phyloP scores from a whole-genome alignment of 805 yeast genomes.

The Saccharomyces mikatae region DNA sequence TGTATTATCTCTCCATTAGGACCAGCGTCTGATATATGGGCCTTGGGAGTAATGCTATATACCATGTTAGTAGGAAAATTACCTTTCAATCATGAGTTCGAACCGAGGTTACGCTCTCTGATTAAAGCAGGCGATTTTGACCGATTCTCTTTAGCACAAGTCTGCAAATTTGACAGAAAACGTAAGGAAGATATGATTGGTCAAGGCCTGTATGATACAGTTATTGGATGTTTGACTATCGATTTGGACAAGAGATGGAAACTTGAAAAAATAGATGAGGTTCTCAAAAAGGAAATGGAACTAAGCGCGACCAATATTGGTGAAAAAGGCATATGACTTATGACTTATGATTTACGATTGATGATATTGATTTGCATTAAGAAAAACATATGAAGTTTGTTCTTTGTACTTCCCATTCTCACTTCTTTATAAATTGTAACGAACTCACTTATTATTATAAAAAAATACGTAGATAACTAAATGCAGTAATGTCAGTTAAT shows the following conservation, averaged over 20 bases:
- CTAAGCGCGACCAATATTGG: background rate
- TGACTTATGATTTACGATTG: background rate
- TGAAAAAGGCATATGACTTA: background rate
- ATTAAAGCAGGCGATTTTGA: slow-evolving; percentile 63
- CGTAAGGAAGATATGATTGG: slow-evolving; percentile 1
- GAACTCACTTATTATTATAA: background rate
- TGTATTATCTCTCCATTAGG: slow-evolving; percentile 32
- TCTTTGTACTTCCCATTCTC: background rate
- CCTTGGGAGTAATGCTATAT: slow-evolving; percentile 71
- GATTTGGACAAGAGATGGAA: slow-evolving; percentile 47
- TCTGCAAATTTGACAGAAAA: slow-evolving; percentile 29
- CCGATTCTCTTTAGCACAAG: slow-evolving; percentile 35
- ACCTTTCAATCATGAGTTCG: slow-evolving; percentile 80
- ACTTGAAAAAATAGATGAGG: slow-evolving; percentile 32
- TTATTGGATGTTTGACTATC: slow-evolving; percentile 47
- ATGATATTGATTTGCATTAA: background rate
- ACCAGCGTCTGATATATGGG: slow-evolving; percentile 81
- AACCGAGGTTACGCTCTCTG: slow-evolving; percentile 66
- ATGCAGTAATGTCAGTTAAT: background rate
- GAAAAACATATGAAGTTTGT: background rate
- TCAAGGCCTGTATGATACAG: slow-evolving; percentile 28
- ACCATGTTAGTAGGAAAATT: slow-evolving; percentile 65
- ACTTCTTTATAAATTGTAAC: background rate
- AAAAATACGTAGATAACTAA: background rate
- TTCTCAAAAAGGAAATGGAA: background rate